Evolutionary conservation across 1,139 yeast species (phyloP).

Genomic region (Kurtzmaniella quercitrusa): DNA sequence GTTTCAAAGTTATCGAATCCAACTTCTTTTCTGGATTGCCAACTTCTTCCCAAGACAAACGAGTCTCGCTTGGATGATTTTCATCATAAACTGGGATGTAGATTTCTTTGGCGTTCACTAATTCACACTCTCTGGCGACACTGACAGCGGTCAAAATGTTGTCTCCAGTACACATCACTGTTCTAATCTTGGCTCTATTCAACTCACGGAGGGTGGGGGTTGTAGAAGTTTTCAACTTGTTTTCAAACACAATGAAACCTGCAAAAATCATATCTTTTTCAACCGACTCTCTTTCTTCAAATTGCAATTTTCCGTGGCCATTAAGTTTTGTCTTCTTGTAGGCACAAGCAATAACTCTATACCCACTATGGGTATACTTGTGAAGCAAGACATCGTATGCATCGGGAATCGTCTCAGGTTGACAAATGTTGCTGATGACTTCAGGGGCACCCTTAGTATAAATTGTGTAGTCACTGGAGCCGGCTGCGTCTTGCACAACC

Average conservation of each 20-base stretch:
- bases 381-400: conserved; percentile 73
- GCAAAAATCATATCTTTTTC: conserved; percentile 68
- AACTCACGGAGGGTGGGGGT: conserved; percentile 56
- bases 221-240: conserved; percentile 74
- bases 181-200: conserved; percentile 64
- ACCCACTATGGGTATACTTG: conserved; percentile 88
- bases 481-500: conserved; percentile 33
- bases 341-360: conserved; percentile 93
- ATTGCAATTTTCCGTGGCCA: conserved; percentile 1
- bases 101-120: conserved; percentile 49
- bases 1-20: conserved; percentile 62
- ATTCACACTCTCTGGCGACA: conserved; percentile 81
- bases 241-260: conserved; percentile 91
- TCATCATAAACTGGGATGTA: conserved; percentile 63
- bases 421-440: conserved; percentile 79
- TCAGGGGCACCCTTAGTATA: conserved; percentile 98
- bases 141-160: conserved; percentile 91
- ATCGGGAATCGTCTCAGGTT: conserved; percentile 62
- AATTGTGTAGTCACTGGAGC: conserved; percentile 36
- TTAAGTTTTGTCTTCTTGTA: conserved; percentile 36
- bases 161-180: conserved; percentile 97
- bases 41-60: conserved; percentile 61
- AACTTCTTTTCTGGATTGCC: conserved; percentile 49
- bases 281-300: conserved; percentile 52
- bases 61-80: conserved; percentile 27